Base-by-base conservation (phyloP, 805 yeast species). In the Lachancea quebecensis region DNA sequence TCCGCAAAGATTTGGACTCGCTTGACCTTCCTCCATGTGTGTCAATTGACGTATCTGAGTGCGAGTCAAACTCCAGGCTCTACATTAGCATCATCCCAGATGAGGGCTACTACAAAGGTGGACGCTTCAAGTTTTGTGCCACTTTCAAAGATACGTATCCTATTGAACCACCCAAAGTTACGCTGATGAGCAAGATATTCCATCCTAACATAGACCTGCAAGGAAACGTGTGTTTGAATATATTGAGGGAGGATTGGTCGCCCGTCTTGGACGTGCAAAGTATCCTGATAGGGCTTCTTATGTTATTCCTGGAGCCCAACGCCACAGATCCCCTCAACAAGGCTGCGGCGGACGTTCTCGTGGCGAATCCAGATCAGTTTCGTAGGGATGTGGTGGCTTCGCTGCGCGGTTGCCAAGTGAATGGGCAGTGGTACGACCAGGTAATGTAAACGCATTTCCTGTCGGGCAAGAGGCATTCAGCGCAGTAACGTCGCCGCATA, bases 231-330 rank as follows among this genome's bases (percentile, higher is more conserved):
- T 91, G 99, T 60, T 72, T 91, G 49, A 91, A 91, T 60, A 90
- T 91, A 31, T 70, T 91, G 48, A 71, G 98, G 54, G 96, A 90
- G 62, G 98, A 91, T 62, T 91, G 99, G 99, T 81, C 89, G 27
- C 98, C 99, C 0, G 95, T 89, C 0, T 70, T 91, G 53, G 85
- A 84, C 47, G 68, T 91, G 58, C 87, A 85, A 59, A 74, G 90
- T 4, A 81, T 91, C 8, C 72, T 90, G 45, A 81, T 90, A 34
- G 98, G 99, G 0, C 71, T 91, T 44, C 77, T 89, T 56, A 89
- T 83, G 59, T 72, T 91, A 49, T 89, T 91, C 55, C 67, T 87
- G 44, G 97, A 91, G 54, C 96, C 97, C 7, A 91, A 88, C 60
- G 83, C 95, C 1, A 81, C 80, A 50, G 98, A 91, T 62, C 98